Conservation (phyloP, 371 early-diverging fungal genomes). For the Coemansia sp. region DNA sequence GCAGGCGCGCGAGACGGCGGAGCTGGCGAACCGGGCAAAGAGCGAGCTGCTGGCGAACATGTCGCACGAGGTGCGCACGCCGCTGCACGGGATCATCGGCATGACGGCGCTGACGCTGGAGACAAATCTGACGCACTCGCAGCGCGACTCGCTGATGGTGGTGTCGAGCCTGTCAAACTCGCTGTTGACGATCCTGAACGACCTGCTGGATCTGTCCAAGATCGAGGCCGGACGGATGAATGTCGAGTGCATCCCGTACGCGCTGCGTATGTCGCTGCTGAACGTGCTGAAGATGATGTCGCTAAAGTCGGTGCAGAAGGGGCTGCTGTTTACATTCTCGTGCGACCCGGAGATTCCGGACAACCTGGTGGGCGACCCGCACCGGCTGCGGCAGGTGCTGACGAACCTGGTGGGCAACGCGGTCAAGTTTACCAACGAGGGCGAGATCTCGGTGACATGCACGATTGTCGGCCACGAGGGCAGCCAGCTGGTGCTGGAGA, state of each 20-base stretch:
- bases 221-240: constrained; percentile 79
- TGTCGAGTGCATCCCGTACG: constrained; percentile 66
- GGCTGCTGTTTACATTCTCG: constrained; percentile 53
- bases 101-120: constrained; percentile 68
- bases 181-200: constrained; percentile 73
- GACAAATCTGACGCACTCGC: constrained; percentile 69
- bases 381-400: constrained; percentile 74
- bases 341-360: constrained; percentile 68
- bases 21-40: constrained; percentile 71
- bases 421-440: constrained; percentile 80
- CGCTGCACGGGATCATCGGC: constrained; percentile 79
- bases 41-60: constrained; percentile 74
- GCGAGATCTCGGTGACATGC: constrained; percentile 57
- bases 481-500: constrained; percentile 56
- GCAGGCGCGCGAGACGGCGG: constrained; percentile 71
- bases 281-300: constrained; percentile 68
- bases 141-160: constrained; percentile 73
- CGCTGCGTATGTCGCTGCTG: constrained; percentile 66
- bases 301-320: constrained; percentile 67
- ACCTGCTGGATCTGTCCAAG: constrained; percentile 81
- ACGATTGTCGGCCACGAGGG: constrained; percentile 35
- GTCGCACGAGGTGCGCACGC: constrained; percentile 75
- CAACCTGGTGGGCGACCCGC: constrained; percentile 72
- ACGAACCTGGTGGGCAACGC: constrained; percentile 85
- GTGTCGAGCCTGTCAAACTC: constrained; percentile 67